A percentile compares a stretch with the other conserved stretches of the same genome.
phyloP scores from a whole-genome alignment of 345 rosid genomes.

The Camelina laxa region DNA sequence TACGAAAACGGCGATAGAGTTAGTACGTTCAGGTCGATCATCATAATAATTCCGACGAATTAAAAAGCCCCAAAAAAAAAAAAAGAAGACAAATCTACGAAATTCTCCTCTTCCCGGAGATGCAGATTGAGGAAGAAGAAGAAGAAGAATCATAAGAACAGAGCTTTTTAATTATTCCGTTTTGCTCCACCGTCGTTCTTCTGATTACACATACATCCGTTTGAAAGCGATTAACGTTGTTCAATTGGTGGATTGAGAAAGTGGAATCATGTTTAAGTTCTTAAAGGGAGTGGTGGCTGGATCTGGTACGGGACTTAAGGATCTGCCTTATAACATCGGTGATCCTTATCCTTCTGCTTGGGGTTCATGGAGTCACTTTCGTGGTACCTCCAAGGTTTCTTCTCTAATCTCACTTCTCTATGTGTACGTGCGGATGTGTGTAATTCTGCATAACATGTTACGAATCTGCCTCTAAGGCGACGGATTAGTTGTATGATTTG shows the following conservation, averaged over 20 bases:
- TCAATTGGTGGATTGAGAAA: slow-evolving; percentile 27
- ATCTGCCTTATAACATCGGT: slow-evolving; percentile 93
- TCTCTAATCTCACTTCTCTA: slow-evolving; percentile 10
- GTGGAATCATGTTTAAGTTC: slow-evolving; percentile 73
- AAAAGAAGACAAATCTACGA: slow-evolving; percentile 29
- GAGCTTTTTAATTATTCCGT: not conserved
- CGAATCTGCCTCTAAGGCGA: slow-evolving; percentile 1
- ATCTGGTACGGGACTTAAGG: slow-evolving; percentile 93
- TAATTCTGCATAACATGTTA: not conserved
- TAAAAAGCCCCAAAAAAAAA: slow-evolving; percentile 13
- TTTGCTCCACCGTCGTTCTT: slow-evolving; percentile 20
- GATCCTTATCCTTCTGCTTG: slow-evolving; percentile 90
- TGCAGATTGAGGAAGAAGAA: slow-evolving; percentile 27
- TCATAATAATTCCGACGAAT: slow-evolving; percentile 35
- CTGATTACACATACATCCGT: slow-evolving; percentile 27
- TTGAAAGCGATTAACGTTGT: not conserved
- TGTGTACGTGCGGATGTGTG: not conserved
- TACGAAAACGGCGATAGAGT: slow-evolving; percentile 28
- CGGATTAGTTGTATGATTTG: slow-evolving; percentile 1
- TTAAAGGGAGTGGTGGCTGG: slow-evolving; percentile 92
- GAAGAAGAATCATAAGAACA: slow-evolving; percentile 10
- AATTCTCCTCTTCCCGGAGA: slow-evolving; percentile 30
- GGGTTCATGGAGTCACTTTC: slow-evolving; percentile 96
- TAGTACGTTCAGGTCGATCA: slow-evolving; percentile 41
- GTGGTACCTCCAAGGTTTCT: slow-evolving; percentile 87